These are phyloP conservation scores for Beauveria sp. DNA, from an alignment of 2,329 filamentous ascomycete genomes.

Conservation along the genomic window DNA sequence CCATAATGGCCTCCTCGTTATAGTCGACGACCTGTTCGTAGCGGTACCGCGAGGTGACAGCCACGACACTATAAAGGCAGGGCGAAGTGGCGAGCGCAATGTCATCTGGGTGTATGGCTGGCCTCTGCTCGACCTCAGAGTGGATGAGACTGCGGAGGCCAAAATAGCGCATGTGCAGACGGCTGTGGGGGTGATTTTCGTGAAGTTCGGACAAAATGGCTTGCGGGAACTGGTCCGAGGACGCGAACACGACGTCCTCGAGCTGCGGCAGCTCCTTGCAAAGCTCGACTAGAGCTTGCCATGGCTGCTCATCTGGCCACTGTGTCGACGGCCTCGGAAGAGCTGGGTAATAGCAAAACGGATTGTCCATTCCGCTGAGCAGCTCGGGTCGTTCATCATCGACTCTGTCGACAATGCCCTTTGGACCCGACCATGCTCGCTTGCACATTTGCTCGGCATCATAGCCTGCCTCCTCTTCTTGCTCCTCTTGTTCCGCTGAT, in stretches of 20 bases:
- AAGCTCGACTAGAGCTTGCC: not conserved
- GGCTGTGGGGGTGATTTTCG: not conserved
- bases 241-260: slow-evolving; percentile 1
- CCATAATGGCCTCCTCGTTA: slow-evolving; percentile 4
- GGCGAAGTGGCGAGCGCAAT: slow-evolving; percentile 4
- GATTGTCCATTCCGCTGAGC: slow-evolving; percentile 6
- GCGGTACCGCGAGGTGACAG: not conserved
- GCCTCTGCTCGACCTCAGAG: not conserved
- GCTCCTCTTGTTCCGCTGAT: not conserved
- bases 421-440: no score
- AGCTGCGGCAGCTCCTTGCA: not conserved
- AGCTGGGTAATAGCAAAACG: not conserved
- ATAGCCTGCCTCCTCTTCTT: not conserved
- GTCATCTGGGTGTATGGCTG: not conserved
- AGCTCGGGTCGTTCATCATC: not conserved
- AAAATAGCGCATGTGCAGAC: slow-evolving; percentile 5
- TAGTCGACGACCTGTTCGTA: not conserved
- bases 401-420: no score
- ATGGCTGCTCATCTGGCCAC: slow-evolving; percentile 4
- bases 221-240: not conserved
- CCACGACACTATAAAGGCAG: slow-evolving; percentile 7
- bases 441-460: no score
- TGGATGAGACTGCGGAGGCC: not conserved
- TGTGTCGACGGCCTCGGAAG: not conserved
- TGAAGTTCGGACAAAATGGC: not conserved